Evolutionary conservation across 345 rosid species (phyloP), one percentile per base, ranked within the genome.

Genomic region (Eucalyptus polyanthemos): DNA sequence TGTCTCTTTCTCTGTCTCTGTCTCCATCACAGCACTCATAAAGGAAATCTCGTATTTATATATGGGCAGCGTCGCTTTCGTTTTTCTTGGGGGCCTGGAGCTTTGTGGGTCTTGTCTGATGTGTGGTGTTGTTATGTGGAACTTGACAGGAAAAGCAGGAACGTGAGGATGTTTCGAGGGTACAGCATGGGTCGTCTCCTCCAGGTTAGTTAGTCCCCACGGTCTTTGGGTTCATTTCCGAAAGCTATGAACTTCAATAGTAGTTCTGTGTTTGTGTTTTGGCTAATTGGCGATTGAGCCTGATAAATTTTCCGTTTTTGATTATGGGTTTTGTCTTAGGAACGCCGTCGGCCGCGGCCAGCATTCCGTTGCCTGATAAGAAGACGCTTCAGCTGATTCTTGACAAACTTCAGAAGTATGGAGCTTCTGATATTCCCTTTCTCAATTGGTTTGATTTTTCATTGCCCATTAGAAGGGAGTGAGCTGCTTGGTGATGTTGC

Each of bases 341-440:
- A 89, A 93, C 95, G 17, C 96, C 93, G 14, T 88, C 89, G 8
- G 89, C 76, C 80, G 89, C 91, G 50, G 86, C 92, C 54, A 89
- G 53, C 86, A 80, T 95, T 88, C 94, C 97, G 47, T 91, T 97
- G 91, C 96, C 97, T 56, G 99, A 97, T 45, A 96, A 94, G 94
- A 97, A 94, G 93, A 86, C 92, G 14, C 89, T 97, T 91, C 98
- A 97, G 91, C 93, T 95, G 93, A 95, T 97, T 89, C 97, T 97
- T 81, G 99, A 97, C 93, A 97, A 95, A 90, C 96, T 97, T 92
- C 99, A 97, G 85, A 97, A 95, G 99, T 97, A 90, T 45, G 94
- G 90, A 93, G 92, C 29, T 50, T 25, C 47, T 21, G 21, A 72
- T n/a, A 37, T 86, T 58, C 13, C 54, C 31, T 49, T 80, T 67